Base-by-base conservation (phyloP, 768 basidiomycete species). In the Hygrocybe coccinea region DNA sequence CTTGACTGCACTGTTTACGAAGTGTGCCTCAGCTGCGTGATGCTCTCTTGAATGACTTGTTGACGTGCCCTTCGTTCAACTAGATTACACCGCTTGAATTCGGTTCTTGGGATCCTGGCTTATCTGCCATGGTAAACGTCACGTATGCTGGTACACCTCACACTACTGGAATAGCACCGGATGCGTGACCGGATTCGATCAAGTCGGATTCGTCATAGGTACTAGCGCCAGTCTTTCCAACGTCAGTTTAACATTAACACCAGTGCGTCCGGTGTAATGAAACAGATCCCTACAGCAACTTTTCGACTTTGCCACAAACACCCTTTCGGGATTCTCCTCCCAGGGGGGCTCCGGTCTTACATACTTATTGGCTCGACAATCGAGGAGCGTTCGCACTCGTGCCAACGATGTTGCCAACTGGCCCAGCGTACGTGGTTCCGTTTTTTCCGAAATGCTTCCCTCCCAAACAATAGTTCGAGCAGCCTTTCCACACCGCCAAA, bases 121-220 rank as follows among this genome's bases (percentile, higher is more conserved):
- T 89, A 7, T 83, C 83, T 17, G 84, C 87, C 1, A 90, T 87
- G 66, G 76, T 79, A 63, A 84, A 85, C 43, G 71, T 82, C 24
- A 70, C 79, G 0, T 83, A 78, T 60, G 76, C 81, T 5, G 92
- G 92, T 5, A 89, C 88, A 0, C 74, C 76, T 57, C 64, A 91
- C 15, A 65, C 68, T 19, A 79, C 85, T 55, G 88, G 86, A 83
- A 80, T 57, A 66, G 72, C 5, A 79, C 81, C 10, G 68, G 79
- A 1, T 95, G 92, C 66, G 83, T 84, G 10, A 80, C 78, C 4
- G 84, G 83, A 6, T 91, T 90, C 62, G 88, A 91, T 64, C 86
- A 87, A 66, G 80, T 78, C 0, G 79, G 78, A 0, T 92, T 89
- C 65, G 65, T 91, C 34, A 85, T 89, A 76, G 90, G 87, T 8